Evolutionary conservation across 192 early-diverging fungal genomes (phyloP), one percentile per base, ranked within the genome.

Genomic region (Linnemannia schmuckeri): DNA sequence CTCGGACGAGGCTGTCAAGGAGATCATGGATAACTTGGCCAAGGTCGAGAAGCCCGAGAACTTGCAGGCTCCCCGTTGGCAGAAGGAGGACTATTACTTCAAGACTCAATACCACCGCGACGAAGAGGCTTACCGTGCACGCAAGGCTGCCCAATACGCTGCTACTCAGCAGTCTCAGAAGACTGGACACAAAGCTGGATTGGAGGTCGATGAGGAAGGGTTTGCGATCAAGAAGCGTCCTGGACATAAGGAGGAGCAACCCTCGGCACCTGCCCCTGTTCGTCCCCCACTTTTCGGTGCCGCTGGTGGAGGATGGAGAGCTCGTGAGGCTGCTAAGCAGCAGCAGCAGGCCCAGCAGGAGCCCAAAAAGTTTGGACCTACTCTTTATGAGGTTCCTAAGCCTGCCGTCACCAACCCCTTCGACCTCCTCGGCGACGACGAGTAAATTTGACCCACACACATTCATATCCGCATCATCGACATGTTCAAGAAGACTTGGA

Each of bases 1-100:
- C 49, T 76, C 88, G n/a, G 87, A 86, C 37, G 82, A 91, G 70
- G 87, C 88, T 37, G 83, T 92, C 42, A 76, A 86, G 49, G 79
- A 89, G 10, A 82, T 88, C 70, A 83, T 88, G 81, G 55, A 79
- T 22, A 74, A 77, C 8, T 77, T 88, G 78, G 33, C 76, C 33
- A 41, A 69, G 22, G 78, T 87, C 24, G 57, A 81, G 41, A 78
- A 81, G 52, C 79, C 85, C 15, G 80, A 87, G 46, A 86, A 86
- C 38, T 55, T 86, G 49, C 75, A 78, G 49, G 85, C 79, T 3
- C 85, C 85, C 24, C 79, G 85, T 44, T 87, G 85, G 85, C 85
- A 87, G n/a, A 77, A 81, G 68, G 85, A 87, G 47, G 80, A 87
- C 40, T 78, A 54, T 30, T 87, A 87, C 72, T 87, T 87, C 85